A percentile compares a stretch with the other conserved stretches of the same genome.
phyloP scores from a whole-genome alignment of 768 basidiomycete genomes.

The Suillus discolor region DNA sequence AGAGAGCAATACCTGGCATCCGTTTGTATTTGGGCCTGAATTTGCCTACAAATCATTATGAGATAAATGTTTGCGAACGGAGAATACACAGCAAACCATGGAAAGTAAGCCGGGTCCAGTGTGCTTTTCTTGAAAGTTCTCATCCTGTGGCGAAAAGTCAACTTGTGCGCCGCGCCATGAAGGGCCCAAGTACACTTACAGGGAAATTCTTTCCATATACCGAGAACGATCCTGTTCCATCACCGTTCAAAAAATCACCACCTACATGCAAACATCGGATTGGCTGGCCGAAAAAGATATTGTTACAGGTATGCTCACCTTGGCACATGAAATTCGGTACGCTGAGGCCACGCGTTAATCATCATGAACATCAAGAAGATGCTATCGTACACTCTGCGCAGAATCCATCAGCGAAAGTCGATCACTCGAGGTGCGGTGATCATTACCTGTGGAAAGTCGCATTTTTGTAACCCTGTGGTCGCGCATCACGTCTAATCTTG shows the following conservation, averaged over 20 bases:
- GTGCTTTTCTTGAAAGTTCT: slow-evolving; percentile 94
- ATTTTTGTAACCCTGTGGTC: slow-evolving; percentile 90
- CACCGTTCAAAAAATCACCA: slow-evolving; percentile 92
- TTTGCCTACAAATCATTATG: slow-evolving; percentile 67
- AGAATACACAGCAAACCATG: slow-evolving; percentile 60
- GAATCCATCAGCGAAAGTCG: slow-evolving; percentile 14
- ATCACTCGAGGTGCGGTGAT: slow-evolving; percentile 2
- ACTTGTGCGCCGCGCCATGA: not conserved
- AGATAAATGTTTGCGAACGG: slow-evolving; percentile 1
- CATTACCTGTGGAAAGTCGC: slow-evolving; percentile 90
- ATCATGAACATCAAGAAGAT: slow-evolving; percentile 11
- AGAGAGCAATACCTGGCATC: slow-evolving; percentile 65
- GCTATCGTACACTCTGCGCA: slow-evolving; percentile 65
- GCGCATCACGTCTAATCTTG: slow-evolving; percentile 49
- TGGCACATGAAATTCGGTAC: slow-evolving; percentile 97
- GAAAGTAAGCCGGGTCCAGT: slow-evolving; percentile 83
- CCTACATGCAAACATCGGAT: slow-evolving; percentile 43
- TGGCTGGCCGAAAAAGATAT: not conserved
- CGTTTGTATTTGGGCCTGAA: slow-evolving; percentile 93
- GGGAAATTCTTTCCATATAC: slow-evolving; percentile 95
- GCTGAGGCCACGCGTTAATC: slow-evolving; percentile 37
- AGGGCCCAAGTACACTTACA: slow-evolving; percentile 43
- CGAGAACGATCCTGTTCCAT: slow-evolving; percentile 96
- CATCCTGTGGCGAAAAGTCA: slow-evolving; percentile 59
- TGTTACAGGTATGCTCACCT: slow-evolving; percentile 45